These are phyloP conservation scores for Crucihimalaya himalaica DNA, from an alignment of 345 rosid species.

Conservation along the genomic window DNA sequence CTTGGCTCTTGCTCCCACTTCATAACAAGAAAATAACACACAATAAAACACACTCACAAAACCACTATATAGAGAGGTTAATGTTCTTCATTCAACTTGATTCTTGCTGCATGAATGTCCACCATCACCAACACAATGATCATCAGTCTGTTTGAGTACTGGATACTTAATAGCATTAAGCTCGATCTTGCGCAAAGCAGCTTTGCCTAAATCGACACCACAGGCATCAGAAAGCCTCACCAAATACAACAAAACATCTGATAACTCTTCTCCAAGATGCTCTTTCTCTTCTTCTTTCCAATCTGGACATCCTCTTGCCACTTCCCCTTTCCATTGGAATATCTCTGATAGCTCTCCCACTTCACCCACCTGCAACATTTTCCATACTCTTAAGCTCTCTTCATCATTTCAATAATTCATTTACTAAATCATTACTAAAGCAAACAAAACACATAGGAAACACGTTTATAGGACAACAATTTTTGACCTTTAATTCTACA, in stretches of 20 bases:
- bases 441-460: slow-evolving; percentile 2
- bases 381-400: not conserved
- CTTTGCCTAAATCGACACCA: slow-evolving; percentile 78
- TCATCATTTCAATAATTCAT: not conserved
- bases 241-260: slow-evolving; percentile 87
- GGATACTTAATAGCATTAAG: slow-evolving; percentile 94
- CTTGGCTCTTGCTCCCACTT: not conserved
- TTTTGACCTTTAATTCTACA: slow-evolving; percentile 8
- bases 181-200: slow-evolving; percentile 71
- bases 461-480: not conserved
- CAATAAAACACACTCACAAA: not conserved
- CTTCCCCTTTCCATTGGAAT: slow-evolving; percentile 98
- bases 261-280: slow-evolving; percentile 87
- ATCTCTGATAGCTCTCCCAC: slow-evolving; percentile 93
- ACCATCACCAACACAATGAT: slow-evolving; percentile 17
- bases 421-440: not conserved
- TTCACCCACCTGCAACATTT: slow-evolving; percentile 71
- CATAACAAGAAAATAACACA: not conserved
- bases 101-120: slow-evolving; percentile 22
- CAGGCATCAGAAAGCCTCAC: slow-evolving; percentile 86
- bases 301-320: slow-evolving; percentile 73
- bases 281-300: slow-evolving; percentile 88
- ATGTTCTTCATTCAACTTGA: slow-evolving; percentile 4
- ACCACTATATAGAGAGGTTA: not conserved
- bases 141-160: slow-evolving; percentile 27